Evolutionary conservation across 1,284 basidiomycete genomes (phyloP).

Genomic region (Apiotrichum veenhuisii): DNA sequence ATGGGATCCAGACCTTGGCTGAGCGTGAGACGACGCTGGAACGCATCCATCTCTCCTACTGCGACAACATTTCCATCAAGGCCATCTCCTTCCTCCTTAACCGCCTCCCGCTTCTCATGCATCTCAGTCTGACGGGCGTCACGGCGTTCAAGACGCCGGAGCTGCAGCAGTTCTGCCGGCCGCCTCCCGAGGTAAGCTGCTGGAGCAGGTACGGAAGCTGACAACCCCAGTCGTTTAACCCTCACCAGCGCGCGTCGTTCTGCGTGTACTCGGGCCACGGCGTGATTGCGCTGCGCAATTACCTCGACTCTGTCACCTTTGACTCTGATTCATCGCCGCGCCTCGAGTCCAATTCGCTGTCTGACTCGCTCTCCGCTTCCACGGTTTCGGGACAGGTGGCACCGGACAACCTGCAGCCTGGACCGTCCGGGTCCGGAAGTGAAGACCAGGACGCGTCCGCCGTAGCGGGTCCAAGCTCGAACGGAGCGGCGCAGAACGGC

Average conservation of each 20-base stretch:
- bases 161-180: slow-evolving; percentile 83
- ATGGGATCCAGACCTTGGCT: slow-evolving; percentile 82
- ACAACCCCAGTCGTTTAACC: slow-evolving; percentile 85
- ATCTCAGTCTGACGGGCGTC: slow-evolving; percentile 94
- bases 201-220: slow-evolving; percentile 1
- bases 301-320: slow-evolving; percentile 51
- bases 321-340: neutral
- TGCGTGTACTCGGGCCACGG: slow-evolving; percentile 96
- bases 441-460: too few species aligned
- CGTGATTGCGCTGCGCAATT: slow-evolving; percentile 75
- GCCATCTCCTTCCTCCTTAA: slow-evolving; percentile 88
- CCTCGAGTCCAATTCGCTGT: neutral
- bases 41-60: slow-evolving; percentile 94
- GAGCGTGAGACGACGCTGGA: slow-evolving; percentile 73
- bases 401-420: neutral
- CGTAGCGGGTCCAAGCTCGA: too few species aligned
- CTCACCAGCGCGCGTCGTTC: slow-evolving; percentile 84
- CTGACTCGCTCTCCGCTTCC: neutral
- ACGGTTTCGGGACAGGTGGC: neutral
- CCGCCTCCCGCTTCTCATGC: slow-evolving; percentile 81
- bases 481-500: neutral
- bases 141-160: slow-evolving; percentile 81
- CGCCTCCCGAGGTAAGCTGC: slow-evolving; percentile 71
- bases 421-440: too few species aligned
- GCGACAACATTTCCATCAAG: slow-evolving; percentile 88